Evolutionary conservation across 1,139 yeast genomes (phyloP).

Genomic region (Ogataea hybrid): DNA sequence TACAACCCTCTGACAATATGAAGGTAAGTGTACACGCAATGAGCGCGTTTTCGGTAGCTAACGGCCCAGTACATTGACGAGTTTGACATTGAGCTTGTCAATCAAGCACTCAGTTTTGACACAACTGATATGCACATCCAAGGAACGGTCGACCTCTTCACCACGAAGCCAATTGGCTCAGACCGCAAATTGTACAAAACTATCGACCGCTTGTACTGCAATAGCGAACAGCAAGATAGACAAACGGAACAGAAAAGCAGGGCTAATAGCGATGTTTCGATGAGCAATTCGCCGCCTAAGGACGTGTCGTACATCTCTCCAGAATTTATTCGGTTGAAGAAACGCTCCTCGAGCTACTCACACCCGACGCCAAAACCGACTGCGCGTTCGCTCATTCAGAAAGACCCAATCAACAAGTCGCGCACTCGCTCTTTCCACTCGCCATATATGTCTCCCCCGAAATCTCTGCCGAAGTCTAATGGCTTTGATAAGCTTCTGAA

Average conservation of each 20-base stretch:
- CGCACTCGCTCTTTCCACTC: conserved; percentile 28
- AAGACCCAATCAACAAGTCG: conserved; percentile 11
- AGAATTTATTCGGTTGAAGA: conserved; percentile 30
- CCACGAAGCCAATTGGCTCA: conserved; percentile 89
- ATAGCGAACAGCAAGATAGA: conserved; percentile 8
- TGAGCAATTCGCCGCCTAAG: conserved; percentile 13
- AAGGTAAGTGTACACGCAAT: conserved; percentile 11
- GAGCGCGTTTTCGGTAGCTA: neutral
- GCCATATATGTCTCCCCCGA: conserved; percentile 24
- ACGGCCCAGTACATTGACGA: conserved; percentile 75
- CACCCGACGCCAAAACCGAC: conserved; percentile 22
- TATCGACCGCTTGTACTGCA: conserved; percentile 59
- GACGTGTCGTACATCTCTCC: conserved; percentile 23
- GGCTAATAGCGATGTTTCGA: conserved; percentile 18
- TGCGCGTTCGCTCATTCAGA: conserved; percentile 9
- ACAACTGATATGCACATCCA: conserved; percentile 82
- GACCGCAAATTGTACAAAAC: conserved; percentile 88
- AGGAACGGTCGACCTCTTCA: conserved; percentile 93
- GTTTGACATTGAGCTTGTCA: conserved; percentile 83
- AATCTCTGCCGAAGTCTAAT: conserved; percentile 14
- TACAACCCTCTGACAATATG: conserved; percentile 2
- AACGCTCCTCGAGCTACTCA: conserved; percentile 31
- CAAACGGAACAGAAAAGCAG: conserved; percentile 15
- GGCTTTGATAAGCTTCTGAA: conserved; percentile 7
- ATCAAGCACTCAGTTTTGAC: conserved; percentile 83